Evolutionary conservation across 345 rosid genomes (phyloP).

Genomic region (Clarkia xantiana): DNA sequence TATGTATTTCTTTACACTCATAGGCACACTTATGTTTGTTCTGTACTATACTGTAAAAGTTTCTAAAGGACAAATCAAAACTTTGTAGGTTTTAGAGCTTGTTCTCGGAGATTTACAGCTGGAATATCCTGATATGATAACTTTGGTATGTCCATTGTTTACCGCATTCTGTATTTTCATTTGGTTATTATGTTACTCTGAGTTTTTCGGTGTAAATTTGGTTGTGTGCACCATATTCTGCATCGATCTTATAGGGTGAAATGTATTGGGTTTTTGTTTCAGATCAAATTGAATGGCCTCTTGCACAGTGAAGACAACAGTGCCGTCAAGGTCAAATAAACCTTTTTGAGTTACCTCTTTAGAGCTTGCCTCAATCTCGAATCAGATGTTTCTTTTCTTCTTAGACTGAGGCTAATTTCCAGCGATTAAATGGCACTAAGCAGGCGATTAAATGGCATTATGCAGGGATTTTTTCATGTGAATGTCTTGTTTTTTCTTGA

Average conservation of each 20-base stretch:
- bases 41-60: background rate
- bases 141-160: constrained; percentile 37
- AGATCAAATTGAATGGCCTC: constrained; percentile 85
- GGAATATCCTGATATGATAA: constrained; percentile 55
- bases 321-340: constrained; percentile 55
- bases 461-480: too few species aligned
- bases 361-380: too few species aligned
- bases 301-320: constrained; percentile 68
- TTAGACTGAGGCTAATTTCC: too few species aligned
- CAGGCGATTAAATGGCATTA: too few species aligned
- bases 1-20: constrained; percentile 11
- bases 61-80: background rate
- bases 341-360: background rate
- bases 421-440: too few species aligned
- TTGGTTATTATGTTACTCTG: too few species aligned
- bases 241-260: background rate
- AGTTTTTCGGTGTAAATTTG: too few species aligned
- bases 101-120: constrained; percentile 50
- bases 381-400: too few species aligned
- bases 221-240: background rate
- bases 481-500: too few species aligned
- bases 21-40: background rate
- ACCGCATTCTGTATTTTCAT: background rate
- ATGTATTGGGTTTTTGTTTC: constrained; percentile 15
- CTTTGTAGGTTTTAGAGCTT: constrained; percentile 67